A percentile compares a stretch with the other conserved stretches of the same genome.
Evolutionary conservation across 495 filamentous ascomycete genomes (phyloP).

Genomic region (Penicillium coprophilum): DNA sequence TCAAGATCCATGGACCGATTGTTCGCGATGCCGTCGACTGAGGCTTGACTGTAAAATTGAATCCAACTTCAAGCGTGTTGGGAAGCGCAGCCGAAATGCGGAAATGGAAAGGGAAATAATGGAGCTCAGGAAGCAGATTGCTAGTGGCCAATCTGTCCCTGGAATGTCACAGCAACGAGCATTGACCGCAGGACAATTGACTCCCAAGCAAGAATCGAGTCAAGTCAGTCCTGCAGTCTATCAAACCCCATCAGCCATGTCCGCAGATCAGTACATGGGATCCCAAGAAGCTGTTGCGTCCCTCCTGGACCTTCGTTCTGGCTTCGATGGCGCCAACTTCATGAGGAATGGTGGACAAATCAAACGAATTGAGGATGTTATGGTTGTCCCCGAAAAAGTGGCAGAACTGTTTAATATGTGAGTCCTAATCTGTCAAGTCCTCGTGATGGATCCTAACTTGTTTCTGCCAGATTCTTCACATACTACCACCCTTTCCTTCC

Average conservation of each 20-base stretch:
- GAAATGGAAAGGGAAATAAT: constrained; percentile 79
- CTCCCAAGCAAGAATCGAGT: constrained; percentile 51
- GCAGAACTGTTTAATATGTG: constrained; percentile 73
- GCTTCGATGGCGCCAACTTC: constrained; percentile 50
- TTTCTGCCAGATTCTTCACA: constrained; percentile 59
- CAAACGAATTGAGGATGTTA: constrained; percentile 68
- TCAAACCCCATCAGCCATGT: constrained; percentile 45
- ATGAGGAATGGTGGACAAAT: constrained; percentile 48
- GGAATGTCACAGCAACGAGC: constrained; percentile 47
- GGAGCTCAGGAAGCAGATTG: constrained; percentile 67
- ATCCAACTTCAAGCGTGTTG: constrained; percentile 88
- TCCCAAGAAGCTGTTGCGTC: constrained; percentile 84
- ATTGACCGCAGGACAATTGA: constrained; percentile 51
- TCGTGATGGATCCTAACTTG: constrained; percentile 16
- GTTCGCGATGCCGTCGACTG: constrained; percentile 80
- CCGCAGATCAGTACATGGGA: constrained; percentile 65
- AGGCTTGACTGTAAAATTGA: constrained; percentile 90
- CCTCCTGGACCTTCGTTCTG: constrained; percentile 68
- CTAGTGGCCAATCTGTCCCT: constrained; percentile 34
- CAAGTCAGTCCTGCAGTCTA: constrained; percentile 47
- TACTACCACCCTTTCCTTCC: constrained; percentile 84
- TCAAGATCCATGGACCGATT: constrained; percentile 78
- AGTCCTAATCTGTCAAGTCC: constrained; percentile 9
- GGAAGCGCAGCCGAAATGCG: constrained; percentile 85
- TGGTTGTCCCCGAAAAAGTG: constrained; percentile 69